Base-by-base conservation (phyloP, 805 yeast species). In the Yarrowia sp. region DNA sequence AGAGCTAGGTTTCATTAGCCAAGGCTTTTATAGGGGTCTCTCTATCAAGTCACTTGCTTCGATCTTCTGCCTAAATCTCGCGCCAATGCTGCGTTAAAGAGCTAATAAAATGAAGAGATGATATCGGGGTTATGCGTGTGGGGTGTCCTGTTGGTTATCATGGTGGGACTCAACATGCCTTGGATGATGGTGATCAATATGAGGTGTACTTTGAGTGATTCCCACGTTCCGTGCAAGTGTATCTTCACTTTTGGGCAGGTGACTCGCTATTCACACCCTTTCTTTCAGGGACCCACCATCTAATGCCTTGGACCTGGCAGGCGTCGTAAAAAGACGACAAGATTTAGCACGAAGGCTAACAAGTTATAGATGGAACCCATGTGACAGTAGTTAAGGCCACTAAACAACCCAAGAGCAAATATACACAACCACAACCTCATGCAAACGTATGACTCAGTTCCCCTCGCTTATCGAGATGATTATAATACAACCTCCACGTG, bases 81-180 rank as follows among this genome's bases (percentile, higher is more conserved):
- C 49, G 33, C 51, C 51, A 28, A 33, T 44, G 51, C 51, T 33
- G 51, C 51, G 51, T 26, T 26, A 44, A n/a, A n/a, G 51, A 44
- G 51, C 51, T 44, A 44, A 43, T 32, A n/a, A n/a, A n/a, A n/a
- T n/a, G n/a, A n/a, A n/a, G n/a, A n/a, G n/a, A n/a, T 43, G 16
- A 32, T 16, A 24, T 17, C 28, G 46, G 28, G 41, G 26, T 17
- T 40, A 40, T 19, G 44, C 44, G 16, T n/a, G n/a, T n/a, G n/a
- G n/a, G n/a, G n/a, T n/a, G n/a, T n/a, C n/a, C n/a, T n/a, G n/a
- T n/a, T n/a, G n/a, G n/a, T n/a, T n/a, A n/a, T n/a, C 24, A 8
- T n/a, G 19, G 21, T 30, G 9, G 33, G 9, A 8, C 33, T 30
- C 33, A 30, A 8, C 14, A 10, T n/a, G n/a, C n/a, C n/a, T n/a